These are phyloP conservation scores for Penicillium paxilli DNA, from an alignment of 495 filamentous ascomycete species.

Conservation along the genomic window DNA sequence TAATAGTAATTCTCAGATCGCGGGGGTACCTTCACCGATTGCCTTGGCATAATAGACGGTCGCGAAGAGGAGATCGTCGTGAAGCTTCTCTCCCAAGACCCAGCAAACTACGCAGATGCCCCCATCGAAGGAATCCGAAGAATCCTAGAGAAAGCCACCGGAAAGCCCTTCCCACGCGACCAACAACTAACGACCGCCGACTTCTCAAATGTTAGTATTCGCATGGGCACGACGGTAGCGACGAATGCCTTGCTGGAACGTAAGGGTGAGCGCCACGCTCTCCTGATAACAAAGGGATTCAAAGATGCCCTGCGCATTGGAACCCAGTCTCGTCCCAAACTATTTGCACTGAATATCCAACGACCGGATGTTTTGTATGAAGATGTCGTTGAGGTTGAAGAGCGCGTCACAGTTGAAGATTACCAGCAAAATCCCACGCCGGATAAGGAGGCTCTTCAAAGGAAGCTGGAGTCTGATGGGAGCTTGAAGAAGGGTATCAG, in stretches of 20 bases:
- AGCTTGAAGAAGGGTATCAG: constrained; percentile 32
- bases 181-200: constrained; percentile 14
- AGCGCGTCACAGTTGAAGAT: constrained; percentile 75
- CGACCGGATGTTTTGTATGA: constrained; percentile 73
- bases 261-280: constrained; percentile 83
- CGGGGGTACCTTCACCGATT: constrained; percentile 27
- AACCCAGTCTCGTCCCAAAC: constrained; percentile 71
- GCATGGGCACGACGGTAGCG: constrained; percentile 82
- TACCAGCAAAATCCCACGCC: constrained; percentile 19
- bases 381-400: constrained; percentile 68
- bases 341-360: constrained; percentile 73
- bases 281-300: constrained; percentile 87
- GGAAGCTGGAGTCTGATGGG: constrained; percentile 38
- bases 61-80: constrained; percentile 21
- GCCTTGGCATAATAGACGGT: constrained; percentile 9
- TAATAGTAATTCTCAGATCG: constrained; percentile 13
- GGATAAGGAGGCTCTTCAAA: constrained; percentile 39
- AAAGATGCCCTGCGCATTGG: constrained; percentile 83
- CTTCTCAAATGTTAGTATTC: constrained; percentile 11
- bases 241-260: constrained; percentile 84
- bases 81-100: constrained; percentile 16
- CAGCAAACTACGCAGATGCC: constrained; percentile 19
- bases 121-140: constrained; percentile 20
- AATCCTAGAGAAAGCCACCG: constrained; percentile 20
- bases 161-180: constrained; percentile 15